phyloP scores from a whole-genome alignment of 2,329 filamentous ascomycete genomes.

The Penicillium sp. region DNA sequence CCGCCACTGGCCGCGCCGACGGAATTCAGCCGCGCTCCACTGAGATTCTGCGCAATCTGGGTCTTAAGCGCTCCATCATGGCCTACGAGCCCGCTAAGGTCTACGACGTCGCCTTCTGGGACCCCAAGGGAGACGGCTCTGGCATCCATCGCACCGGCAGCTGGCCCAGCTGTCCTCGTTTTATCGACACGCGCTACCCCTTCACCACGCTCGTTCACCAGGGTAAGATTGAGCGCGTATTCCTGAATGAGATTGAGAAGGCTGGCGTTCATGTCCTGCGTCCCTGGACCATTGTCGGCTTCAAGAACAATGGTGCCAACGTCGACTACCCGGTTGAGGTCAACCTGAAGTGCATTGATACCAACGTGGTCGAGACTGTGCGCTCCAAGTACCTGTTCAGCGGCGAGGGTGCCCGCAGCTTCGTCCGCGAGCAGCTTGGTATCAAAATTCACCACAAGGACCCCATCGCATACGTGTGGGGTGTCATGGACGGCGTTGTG shows the following conservation, averaged over 20 bases:
- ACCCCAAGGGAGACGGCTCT: slow-evolving; percentile 51
- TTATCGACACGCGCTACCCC: slow-evolving; percentile 65
- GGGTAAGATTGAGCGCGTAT: slow-evolving; percentile 61
- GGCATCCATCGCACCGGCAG: slow-evolving; percentile 61
- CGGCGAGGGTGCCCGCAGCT: slow-evolving; percentile 61
- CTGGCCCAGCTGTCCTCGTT: slow-evolving; percentile 86
- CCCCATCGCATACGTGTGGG: slow-evolving; percentile 63
- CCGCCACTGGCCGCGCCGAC: slow-evolving; percentile 80
- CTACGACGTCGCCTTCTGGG: slow-evolving; percentile 68
- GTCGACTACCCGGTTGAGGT: slow-evolving; percentile 78
- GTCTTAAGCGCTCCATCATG: slow-evolving; percentile 84
- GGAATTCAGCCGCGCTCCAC: slow-evolving; percentile 88
- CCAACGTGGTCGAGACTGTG: slow-evolving; percentile 63
- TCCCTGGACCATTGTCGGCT: slow-evolving; percentile 61
- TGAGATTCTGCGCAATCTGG: slow-evolving; percentile 84
- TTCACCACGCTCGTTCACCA: slow-evolving; percentile 63
- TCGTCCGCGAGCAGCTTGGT: slow-evolving; percentile 60
- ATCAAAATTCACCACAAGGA: slow-evolving; percentile 65
- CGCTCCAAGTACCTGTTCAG: slow-evolving; percentile 62
- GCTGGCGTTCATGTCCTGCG: slow-evolving; percentile 56
- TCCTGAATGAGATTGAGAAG: slow-evolving; percentile 61
- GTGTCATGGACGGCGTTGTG: slow-evolving; percentile 65
- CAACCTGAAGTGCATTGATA: slow-evolving; percentile 71
- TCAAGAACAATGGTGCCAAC: slow-evolving; percentile 59
- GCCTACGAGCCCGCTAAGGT: slow-evolving; percentile 81